Evolutionary conservation across 1,139 yeast species (phyloP), one percentile per base, ranked within the genome.

Genomic region (Taiozyma sp.): DNA sequence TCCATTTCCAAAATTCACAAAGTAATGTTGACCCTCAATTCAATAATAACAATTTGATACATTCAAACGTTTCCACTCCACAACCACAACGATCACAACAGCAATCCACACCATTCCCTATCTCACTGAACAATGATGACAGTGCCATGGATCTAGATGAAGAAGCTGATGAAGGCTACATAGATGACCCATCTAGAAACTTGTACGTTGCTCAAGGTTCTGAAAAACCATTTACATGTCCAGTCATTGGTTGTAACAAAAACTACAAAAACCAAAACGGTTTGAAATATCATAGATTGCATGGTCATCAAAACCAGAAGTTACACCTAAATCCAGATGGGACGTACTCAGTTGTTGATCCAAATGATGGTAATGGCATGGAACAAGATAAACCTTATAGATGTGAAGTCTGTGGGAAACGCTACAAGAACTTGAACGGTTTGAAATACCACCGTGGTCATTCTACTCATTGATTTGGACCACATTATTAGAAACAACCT

Each of bases 371-470:
- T 8, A 83, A 86, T 59, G 96, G 93, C 40, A 81, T 91, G 80
- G 99, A 93, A 69, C 91, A 90, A 74, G 99, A 93, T 73, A 95
- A 95, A 72, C 99, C 99, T 38, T 93, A 93, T 69, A 80, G 97
- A 65, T 93, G 99, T 72, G 98, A 93, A 70, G 97, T 93, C 46
- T 93, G 99, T 71, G 98, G 98, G 51, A 95, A 93, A 72, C 77
- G 99, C 53, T 93, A 93, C 73, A 93, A 95, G 78, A 93, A 93
- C 67, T 76, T 93, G 64, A 93, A 93, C 69, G 99, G 99, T 39
- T 79, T 93, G 69, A 93, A 93, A 71, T 93, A 93, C 69, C 99
- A 93, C 69, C 81, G 98, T 62, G 98, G 97, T 28, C 99, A 93
- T 70, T 87, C 98, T 23, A 92, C 98, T 45, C 98, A 93, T 75